phyloP scores from a whole-genome alignment of 768 basidiomycete genomes.

The Antrodiella citrinella region DNA sequence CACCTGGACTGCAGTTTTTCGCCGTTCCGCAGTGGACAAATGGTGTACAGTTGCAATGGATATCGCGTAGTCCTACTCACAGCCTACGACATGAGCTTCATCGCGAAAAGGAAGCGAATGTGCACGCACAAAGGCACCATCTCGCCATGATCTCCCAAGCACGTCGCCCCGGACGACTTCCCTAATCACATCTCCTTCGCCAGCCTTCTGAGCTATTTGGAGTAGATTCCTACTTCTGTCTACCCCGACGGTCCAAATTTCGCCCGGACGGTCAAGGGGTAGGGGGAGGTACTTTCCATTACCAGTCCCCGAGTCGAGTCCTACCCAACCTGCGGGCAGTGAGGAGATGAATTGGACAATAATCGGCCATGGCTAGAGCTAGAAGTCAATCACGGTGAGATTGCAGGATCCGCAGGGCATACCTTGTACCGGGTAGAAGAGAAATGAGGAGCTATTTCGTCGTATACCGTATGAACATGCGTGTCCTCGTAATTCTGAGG shows the following conservation, averaged over 20 bases:
- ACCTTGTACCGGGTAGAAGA: conserved; percentile 88
- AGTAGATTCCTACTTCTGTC: conserved; percentile 79
- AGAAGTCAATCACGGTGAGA: conserved; percentile 2
- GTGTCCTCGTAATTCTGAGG: conserved; percentile 55
- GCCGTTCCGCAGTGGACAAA: conserved; percentile 70
- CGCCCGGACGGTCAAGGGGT: conserved; percentile 50
- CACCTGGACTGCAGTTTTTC: conserved; percentile 70
- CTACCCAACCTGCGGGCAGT: conserved; percentile 71
- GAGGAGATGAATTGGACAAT: conserved; percentile 66
- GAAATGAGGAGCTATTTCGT: conserved; percentile 81
- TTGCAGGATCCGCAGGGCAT: conserved; percentile 10
- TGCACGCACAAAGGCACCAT: conserved; percentile 68
- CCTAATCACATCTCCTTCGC: conserved; percentile 34
- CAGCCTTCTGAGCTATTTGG: conserved; percentile 62
- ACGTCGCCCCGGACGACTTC: conserved; percentile 83
- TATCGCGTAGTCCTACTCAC: conserved; percentile 83
- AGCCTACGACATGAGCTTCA: conserved; percentile 5
- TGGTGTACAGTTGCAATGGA: conserved; percentile 98
- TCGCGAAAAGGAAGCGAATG: conserved; percentile 1
- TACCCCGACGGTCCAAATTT: conserved; percentile 70
- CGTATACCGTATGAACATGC: conserved; percentile 81
- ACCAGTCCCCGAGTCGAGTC: conserved; percentile 92
- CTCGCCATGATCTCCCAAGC: conserved; percentile 64
- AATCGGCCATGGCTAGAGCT: conserved; percentile 78
- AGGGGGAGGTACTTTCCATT: conserved; percentile 95